Conservation (phyloP, 2,329 filamentous ascomycete species). For the Alternaria rosae region DNA sequence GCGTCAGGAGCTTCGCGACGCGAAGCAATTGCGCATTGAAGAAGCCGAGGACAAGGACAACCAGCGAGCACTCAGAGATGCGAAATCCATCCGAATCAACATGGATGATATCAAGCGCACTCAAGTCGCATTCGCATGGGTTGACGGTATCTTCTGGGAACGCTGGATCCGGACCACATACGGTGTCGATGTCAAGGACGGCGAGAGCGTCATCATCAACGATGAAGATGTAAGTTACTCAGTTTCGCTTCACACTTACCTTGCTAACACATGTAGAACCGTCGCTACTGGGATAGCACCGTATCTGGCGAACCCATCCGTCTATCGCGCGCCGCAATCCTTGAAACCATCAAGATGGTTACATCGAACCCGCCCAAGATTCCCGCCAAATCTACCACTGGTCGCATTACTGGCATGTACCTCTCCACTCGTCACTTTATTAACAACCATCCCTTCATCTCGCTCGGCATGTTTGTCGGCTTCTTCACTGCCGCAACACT, state of each 20-base stretch:
- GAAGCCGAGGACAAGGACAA: slow-evolving; percentile 95
- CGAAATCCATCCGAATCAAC: slow-evolving; percentile 90
- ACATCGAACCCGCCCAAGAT: slow-evolving; percentile 74
- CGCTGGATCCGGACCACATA: slow-evolving; percentile 96
- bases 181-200: slow-evolving; percentile 83
- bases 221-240: slow-evolving; percentile 84
- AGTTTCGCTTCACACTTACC: not conserved
- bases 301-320: slow-evolving; percentile 89
- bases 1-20: slow-evolving; percentile 88
- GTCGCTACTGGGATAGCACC: slow-evolving; percentile 93
- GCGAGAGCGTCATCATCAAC: slow-evolving; percentile 93
- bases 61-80: slow-evolving; percentile 81
- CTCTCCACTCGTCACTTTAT: slow-evolving; percentile 52
- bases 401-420: slow-evolving; percentile 74
- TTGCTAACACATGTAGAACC: slow-evolving; percentile 67
- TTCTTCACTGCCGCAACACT: slow-evolving; percentile 60
- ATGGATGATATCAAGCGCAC: slow-evolving; percentile 88
- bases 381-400: slow-evolving; percentile 78
- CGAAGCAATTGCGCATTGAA: slow-evolving; percentile 94
- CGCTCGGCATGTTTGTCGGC: slow-evolving; percentile 64
- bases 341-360: slow-evolving; percentile 82
- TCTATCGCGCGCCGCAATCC: slow-evolving; percentile 85
- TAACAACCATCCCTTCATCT: slow-evolving; percentile 55
- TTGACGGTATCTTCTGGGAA: slow-evolving; percentile 97
- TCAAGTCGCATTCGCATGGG: slow-evolving; percentile 95